phyloP scores from a whole-genome alignment of 306 rosid species.

The Mimosa bimucronata region DNA sequence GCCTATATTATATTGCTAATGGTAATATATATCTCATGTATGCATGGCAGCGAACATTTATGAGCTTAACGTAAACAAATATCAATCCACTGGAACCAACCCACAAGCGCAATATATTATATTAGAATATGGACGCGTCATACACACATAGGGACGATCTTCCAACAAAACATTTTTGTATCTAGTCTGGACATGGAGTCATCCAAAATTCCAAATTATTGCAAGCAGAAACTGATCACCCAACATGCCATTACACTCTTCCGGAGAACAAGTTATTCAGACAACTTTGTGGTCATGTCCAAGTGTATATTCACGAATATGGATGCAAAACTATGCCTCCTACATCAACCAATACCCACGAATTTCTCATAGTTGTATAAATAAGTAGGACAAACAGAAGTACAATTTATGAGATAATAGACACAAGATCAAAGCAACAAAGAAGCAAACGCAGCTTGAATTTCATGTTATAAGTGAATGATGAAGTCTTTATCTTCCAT shows the following conservation, averaged over 20 bases:
- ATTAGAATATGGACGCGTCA: not conserved
- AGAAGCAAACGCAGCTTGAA: conserved; percentile 23
- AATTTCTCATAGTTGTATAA: conserved; percentile 35
- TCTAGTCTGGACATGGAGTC: not conserved
- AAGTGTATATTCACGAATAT: conserved; percentile 32
- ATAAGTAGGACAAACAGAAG: conserved; percentile 36
- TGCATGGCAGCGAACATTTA: not conserved
- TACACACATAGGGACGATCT: not conserved
- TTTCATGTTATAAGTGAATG: not conserved
- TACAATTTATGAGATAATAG: conserved; percentile 36
- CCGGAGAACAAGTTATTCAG: not conserved
- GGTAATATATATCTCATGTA: not conserved
- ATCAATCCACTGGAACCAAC: not conserved
- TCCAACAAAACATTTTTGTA: no score
- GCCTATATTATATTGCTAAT: not conserved
- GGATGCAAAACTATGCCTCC: conserved; percentile 30
- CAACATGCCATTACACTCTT: not conserved
- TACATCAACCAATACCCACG: conserved; percentile 22
- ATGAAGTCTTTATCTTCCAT: conserved; percentile 53
- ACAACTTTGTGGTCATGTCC: not conserved
- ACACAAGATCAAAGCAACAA: conserved; percentile 37
- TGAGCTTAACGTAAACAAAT: not conserved
- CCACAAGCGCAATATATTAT: not conserved
- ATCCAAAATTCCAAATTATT: not conserved
- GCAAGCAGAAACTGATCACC: not conserved